Conservation (phyloP, 306 rosid genomes). For the Luffa aegyptiaca region DNA sequence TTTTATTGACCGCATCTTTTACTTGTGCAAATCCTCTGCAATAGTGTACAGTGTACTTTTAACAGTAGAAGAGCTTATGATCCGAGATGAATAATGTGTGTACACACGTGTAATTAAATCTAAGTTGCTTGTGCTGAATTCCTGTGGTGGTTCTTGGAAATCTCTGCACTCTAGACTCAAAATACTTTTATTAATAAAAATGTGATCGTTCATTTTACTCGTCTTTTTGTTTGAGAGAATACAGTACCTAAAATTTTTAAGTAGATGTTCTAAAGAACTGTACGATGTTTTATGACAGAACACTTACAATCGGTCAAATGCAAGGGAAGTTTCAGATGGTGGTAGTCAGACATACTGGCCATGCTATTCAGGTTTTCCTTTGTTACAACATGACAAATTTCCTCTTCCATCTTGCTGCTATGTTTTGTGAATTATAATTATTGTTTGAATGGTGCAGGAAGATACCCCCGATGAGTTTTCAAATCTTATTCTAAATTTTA, state of each 20-base stretch:
- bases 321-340: constrained; percentile 99
- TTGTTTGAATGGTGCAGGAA: constrained; percentile 41
- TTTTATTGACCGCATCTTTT: background rate
- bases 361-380: constrained; percentile 75
- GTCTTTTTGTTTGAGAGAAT: background rate
- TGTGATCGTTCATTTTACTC: background rate
- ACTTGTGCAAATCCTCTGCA: background rate
- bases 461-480: constrained; percentile 93
- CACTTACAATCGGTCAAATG: constrained; percentile 98
- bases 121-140: background rate
- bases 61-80: background rate
- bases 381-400: background rate
- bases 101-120: background rate
- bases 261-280: background rate
- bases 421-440: background rate
- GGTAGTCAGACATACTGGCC: constrained; percentile 82
- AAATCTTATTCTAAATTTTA: constrained; percentile 47
- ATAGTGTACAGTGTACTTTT: background rate
- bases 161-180: background rate
- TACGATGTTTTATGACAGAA: constrained; percentile 33
- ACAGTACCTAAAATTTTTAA: background rate
- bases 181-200: background rate
- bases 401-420: background rate
- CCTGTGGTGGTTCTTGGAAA: background rate
- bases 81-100: background rate